Evolutionary conservation across 768 basidiomycete genomes (phyloP).

Genomic region (Nidularia pulvinata): DNA sequence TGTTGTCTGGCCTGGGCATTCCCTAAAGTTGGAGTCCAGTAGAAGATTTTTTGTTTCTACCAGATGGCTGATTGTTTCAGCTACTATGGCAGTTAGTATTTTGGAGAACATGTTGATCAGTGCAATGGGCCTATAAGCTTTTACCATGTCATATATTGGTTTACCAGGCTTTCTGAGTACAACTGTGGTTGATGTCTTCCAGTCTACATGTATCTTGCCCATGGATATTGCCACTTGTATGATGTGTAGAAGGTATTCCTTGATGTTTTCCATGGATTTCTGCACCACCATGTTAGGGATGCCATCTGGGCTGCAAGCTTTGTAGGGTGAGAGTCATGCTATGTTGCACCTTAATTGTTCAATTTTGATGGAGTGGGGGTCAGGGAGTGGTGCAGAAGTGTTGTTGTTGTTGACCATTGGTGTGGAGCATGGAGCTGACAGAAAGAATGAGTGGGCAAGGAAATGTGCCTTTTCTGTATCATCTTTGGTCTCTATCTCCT

Average conservation of each 20-base stretch:
- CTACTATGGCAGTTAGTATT: constrained; percentile 14
- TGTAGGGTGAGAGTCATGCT: constrained; percentile 13
- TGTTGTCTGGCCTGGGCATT: constrained; percentile 31
- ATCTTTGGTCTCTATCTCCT: background rate
- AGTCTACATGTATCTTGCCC: background rate
- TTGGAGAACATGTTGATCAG: constrained; percentile 29
- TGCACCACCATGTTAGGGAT: constrained; percentile 20
- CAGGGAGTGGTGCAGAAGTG: constrained; percentile 4
- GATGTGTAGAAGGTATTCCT: constrained; percentile 8
- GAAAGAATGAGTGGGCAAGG: constrained; percentile 9
- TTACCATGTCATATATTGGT: constrained; percentile 24
- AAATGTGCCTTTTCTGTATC: constrained; percentile 5
- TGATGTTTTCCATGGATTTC: constrained; percentile 5
- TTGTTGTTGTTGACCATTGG: background rate
- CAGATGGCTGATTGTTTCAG: constrained; percentile 15
- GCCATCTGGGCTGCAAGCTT: constrained; percentile 18
- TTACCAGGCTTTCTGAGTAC: constrained; percentile 32
- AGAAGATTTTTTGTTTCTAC: constrained; percentile 28
- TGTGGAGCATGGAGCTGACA: background rate
- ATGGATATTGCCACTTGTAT: constrained; percentile 8
- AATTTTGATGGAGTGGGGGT: background rate
- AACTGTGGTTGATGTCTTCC: constrained; percentile 20
- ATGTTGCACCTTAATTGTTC: constrained; percentile 1
- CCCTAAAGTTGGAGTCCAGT: constrained; percentile 32
- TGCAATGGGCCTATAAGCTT: constrained; percentile 33